Evolutionary conservation across 208 protist species (phyloP).

Genomic region (Trypanosomatidae sp.): DNA sequence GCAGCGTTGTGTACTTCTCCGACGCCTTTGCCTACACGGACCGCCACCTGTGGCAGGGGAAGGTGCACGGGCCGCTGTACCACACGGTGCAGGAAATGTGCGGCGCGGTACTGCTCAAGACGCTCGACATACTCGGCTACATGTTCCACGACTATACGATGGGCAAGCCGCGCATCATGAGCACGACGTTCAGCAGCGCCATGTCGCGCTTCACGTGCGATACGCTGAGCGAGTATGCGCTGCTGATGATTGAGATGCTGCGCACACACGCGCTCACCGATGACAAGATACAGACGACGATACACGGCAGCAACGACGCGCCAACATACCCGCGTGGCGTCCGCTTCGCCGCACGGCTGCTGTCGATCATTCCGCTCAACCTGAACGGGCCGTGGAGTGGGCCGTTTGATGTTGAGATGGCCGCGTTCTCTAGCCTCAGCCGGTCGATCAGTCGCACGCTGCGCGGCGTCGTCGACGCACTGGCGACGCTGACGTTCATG

Average conservation of each 20-base stretch:
- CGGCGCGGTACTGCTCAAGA: conserved; percentile 60
- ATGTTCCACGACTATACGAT: conserved; percentile 64
- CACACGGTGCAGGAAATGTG: conserved; percentile 39
- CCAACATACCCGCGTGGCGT: conserved; percentile 17
- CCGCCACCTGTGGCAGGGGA: too few relatives aligned
- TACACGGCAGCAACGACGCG: neutral
- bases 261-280: conserved; percentile 49
- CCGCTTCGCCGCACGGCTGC: conserved; percentile 50
- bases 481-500: conserved; percentile 37
- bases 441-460: conserved; percentile 52
- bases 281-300: conserved; percentile 18
- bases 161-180: conserved; percentile 18
- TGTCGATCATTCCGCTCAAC: conserved; percentile 79
- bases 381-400: conserved; percentile 42
- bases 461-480: conserved; percentile 53
- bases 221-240: conserved; percentile 72
- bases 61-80: too few relatives aligned
- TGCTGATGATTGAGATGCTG: conserved; percentile 76
- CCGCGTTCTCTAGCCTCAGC: conserved; percentile 60
- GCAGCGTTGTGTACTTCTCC: conserved; percentile 22
- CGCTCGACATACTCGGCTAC: conserved; percentile 86
- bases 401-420: conserved; percentile 71
- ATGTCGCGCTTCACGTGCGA: conserved; percentile 39
- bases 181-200: conserved; percentile 41
- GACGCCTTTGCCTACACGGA: conserved; percentile 44